Conservation (phyloP, 495 filamentous ascomycete genomes). For the Pyrenopolyporus hunteri region DNA sequence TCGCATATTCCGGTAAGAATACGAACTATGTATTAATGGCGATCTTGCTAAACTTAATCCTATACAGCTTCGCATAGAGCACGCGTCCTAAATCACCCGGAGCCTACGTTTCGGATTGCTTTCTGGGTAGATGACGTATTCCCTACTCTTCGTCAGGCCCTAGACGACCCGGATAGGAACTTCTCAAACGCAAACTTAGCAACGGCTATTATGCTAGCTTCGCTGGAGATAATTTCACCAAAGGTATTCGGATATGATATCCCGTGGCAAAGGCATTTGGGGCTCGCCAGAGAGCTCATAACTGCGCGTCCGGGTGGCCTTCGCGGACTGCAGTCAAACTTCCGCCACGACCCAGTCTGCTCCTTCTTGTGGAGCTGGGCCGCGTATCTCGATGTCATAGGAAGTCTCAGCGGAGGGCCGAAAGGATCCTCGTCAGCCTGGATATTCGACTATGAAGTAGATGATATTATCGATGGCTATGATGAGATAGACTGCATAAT, state of each 20-base stretch:
- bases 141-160: slow-evolving; percentile 69
- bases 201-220: slow-evolving; percentile 85
- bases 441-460: slow-evolving; percentile 54
- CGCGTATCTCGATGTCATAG: slow-evolving; percentile 83
- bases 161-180: slow-evolving; percentile 62
- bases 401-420: slow-evolving; percentile 68
- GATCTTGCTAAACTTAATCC: slow-evolving; percentile 2
- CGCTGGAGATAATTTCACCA: slow-evolving; percentile 84
- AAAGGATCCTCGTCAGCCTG: slow-evolving; percentile 43
- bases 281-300: slow-evolving; percentile 78
- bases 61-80: slow-evolving; percentile 79
- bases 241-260: slow-evolving; percentile 73
- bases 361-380: slow-evolving; percentile 88
- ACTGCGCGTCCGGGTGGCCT: slow-evolving; percentile 66
- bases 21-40: not conserved
- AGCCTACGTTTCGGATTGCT: slow-evolving; percentile 79
- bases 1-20: slow-evolving; percentile 69
- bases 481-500: slow-evolving; percentile 79
- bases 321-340: slow-evolving; percentile 56
- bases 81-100: slow-evolving; percentile 72
- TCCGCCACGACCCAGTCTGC: slow-evolving; percentile 67
- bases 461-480: slow-evolving; percentile 62
- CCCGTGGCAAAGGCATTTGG: slow-evolving; percentile 80
- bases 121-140: slow-evolving; percentile 81
- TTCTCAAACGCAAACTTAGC: slow-evolving; percentile 78